A percentile compares a stretch with the other conserved stretches of the same genome.
Evolutionary conservation across 306 rosid genomes (phyloP).

Genomic region (Astragalus membranaceus): DNA sequence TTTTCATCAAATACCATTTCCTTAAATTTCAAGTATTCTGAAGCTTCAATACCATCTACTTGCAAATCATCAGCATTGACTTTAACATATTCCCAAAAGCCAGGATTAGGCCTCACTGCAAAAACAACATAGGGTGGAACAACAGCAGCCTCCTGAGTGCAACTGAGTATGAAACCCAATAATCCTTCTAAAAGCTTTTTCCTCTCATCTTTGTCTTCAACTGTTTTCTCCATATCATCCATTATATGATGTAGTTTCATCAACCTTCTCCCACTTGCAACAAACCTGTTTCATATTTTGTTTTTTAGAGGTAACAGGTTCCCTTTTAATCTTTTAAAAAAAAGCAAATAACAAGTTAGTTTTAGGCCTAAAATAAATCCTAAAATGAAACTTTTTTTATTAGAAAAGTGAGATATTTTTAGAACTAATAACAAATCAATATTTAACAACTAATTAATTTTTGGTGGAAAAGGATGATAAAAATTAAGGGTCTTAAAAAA

Average conservation of each 20-base stretch:
- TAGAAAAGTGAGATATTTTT: too few species aligned
- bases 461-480: too few species aligned
- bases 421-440: too few species aligned
- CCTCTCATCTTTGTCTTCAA: constrained; percentile 60
- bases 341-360: too few species aligned
- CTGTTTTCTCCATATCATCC: constrained; percentile 54
- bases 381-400: too few species aligned
- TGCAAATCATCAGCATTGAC: constrained; percentile 68
- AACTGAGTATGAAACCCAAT: constrained; percentile 60
- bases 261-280: constrained; percentile 42
- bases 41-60: constrained; percentile 50
- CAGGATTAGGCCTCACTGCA: constrained; percentile 84
- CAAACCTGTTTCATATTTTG: constrained; percentile 32
- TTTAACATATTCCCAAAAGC: constrained; percentile 79
- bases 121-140: constrained; percentile 82
- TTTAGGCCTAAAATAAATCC: too few species aligned
- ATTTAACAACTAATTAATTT: too few species aligned
- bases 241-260: constrained; percentile 54
- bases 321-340: too few species aligned
- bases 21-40: constrained; percentile 66
- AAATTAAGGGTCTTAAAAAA: too few species aligned
- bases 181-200: constrained; percentile 56
- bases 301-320: background rate
- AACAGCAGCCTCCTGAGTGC: constrained; percentile 85
- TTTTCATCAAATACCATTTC: constrained; percentile 43